A percentile compares a stretch with the other conserved stretches of the same genome.
These are phyloP conservation scores for Sanguinoderma infundibulare DNA, from an alignment of 1,284 basidiomycete genomes.

Conservation along the genomic window DNA sequence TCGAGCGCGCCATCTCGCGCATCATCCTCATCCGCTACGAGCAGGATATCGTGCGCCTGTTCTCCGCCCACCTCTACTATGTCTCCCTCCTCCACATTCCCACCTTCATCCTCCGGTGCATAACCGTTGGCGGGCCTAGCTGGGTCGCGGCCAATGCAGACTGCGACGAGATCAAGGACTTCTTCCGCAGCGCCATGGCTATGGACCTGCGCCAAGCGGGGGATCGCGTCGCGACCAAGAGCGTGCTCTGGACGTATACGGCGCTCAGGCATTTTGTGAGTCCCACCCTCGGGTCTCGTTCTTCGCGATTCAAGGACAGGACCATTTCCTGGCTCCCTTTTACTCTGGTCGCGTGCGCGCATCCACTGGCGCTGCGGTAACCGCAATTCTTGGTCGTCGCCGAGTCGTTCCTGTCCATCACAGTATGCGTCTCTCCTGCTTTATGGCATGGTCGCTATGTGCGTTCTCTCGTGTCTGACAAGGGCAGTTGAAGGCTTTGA, in stretches of 20 bases:
- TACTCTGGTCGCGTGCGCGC: too few species aligned
- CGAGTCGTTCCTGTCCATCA: too few species aligned
- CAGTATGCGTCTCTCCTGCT: too few species aligned
- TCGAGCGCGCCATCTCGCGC: constrained; percentile 66
- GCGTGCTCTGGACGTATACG: constrained; percentile 76
- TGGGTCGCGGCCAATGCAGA: constrained; percentile 71
- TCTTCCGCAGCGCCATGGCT: constrained; percentile 63
- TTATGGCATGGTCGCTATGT: too few species aligned
- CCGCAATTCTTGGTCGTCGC: too few species aligned
- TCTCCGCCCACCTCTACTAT: constrained; percentile 67
- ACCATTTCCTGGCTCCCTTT: too few species aligned
- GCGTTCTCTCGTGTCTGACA: too few species aligned
- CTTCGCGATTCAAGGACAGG: too few species aligned
- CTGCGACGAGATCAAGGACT: constrained; percentile 71
- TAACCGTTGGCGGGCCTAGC: constrained; percentile 59
- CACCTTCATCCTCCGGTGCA: constrained; percentile 65
- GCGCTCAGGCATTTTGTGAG: constrained; percentile 70
- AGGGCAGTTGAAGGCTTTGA: too few species aligned
- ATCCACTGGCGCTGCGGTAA: too few species aligned
- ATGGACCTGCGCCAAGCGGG: constrained; percentile 78
- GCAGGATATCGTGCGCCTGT: constrained; percentile 70
- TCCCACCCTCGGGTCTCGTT: neutral
- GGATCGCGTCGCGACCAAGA: constrained; percentile 75
- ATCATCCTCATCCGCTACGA: constrained; percentile 69
- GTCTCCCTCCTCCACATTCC: constrained; percentile 66